phyloP scores from a whole-genome alignment of 805 yeast genomes.

The Candida montana region DNA sequence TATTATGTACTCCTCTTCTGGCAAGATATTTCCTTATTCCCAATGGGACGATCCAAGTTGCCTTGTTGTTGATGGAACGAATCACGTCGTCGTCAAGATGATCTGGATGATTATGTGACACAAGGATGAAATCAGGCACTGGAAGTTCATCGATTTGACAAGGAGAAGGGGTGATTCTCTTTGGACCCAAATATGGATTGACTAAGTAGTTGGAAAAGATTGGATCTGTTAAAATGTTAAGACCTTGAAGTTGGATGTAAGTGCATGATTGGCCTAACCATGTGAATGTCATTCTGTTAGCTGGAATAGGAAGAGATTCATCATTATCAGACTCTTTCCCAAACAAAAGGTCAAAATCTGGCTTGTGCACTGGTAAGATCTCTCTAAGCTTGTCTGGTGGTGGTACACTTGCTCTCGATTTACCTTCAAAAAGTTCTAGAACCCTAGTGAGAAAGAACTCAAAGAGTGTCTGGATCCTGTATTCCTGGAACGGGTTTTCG shows the following conservation, averaged over 20 bases:
- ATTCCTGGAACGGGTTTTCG: constrained; percentile 88
- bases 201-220: constrained; percentile 64
- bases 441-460: constrained; percentile 76
- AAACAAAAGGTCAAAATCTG: constrained; percentile 31
- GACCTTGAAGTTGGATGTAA: constrained; percentile 59
- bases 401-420: constrained; percentile 57
- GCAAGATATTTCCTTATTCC: constrained; percentile 64
- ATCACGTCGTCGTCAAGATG: constrained; percentile 72
- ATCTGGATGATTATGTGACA: constrained; percentile 94
- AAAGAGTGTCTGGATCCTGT: constrained; percentile 82
- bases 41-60: constrained; percentile 82
- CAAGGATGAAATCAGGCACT: constrained; percentile 64
- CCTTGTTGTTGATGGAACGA: constrained; percentile 45
- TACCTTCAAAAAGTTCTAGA: constrained; percentile 59
- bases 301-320: constrained; percentile 28
- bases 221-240: constrained; percentile 86
- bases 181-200: constrained; percentile 67
- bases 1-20: constrained; percentile 52
- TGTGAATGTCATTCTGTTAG: constrained; percentile 57
- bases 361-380: constrained; percentile 54
- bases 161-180: constrained; percentile 76
- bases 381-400: constrained; percentile 38
- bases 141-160: constrained; percentile 59
- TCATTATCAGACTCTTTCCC: constrained; percentile 5
- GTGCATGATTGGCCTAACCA: constrained; percentile 96